Evolutionary conservation across 495 filamentous ascomycete genomes (phyloP).

Genomic region (Daldinia caldariorum): DNA sequence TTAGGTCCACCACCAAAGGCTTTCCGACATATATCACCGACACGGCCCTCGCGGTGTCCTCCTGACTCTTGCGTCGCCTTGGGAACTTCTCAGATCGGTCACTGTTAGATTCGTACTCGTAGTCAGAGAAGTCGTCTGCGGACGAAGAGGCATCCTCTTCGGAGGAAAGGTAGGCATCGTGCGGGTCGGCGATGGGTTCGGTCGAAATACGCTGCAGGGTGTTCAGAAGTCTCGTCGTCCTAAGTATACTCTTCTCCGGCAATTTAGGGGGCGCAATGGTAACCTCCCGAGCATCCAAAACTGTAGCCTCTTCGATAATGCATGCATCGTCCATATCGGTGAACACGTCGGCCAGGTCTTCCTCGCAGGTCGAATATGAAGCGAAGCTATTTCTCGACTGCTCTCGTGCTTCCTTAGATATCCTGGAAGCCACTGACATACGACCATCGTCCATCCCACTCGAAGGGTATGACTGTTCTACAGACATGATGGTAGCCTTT

Average conservation of each 20-base stretch:
- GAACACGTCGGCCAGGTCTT: slow-evolving; percentile 43
- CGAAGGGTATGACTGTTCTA: slow-evolving; percentile 31
- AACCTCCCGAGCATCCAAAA: slow-evolving; percentile 44
- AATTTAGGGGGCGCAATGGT: slow-evolving; percentile 47
- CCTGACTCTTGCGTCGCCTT: slow-evolving; percentile 52
- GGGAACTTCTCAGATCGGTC: slow-evolving; percentile 51
- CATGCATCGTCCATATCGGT: slow-evolving; percentile 45
- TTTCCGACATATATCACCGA: slow-evolving; percentile 60
- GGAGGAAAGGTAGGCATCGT: slow-evolving; percentile 61
- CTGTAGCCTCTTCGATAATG: slow-evolving; percentile 43
- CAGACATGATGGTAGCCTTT: slow-evolving; percentile 43
- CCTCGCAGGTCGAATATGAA: slow-evolving; percentile 36
- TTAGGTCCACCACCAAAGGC: slow-evolving; percentile 58
- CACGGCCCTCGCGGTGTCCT: slow-evolving; percentile 60
- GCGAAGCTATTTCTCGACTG: slow-evolving; percentile 37
- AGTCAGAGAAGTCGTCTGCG: slow-evolving; percentile 62
- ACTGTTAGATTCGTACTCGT: slow-evolving; percentile 57
- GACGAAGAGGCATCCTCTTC: slow-evolving; percentile 63
- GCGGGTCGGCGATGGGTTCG: slow-evolving; percentile 50
- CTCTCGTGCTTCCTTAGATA: slow-evolving; percentile 27
- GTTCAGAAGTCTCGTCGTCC: slow-evolving; percentile 54
- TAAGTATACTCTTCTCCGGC: slow-evolving; percentile 57
- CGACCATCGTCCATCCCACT: slow-evolving; percentile 17
- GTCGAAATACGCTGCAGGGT: slow-evolving; percentile 53
- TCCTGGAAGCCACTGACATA: slow-evolving; percentile 22